Conservation (phyloP, 805 yeast species). For the Saturnispora sanitii region DNA sequence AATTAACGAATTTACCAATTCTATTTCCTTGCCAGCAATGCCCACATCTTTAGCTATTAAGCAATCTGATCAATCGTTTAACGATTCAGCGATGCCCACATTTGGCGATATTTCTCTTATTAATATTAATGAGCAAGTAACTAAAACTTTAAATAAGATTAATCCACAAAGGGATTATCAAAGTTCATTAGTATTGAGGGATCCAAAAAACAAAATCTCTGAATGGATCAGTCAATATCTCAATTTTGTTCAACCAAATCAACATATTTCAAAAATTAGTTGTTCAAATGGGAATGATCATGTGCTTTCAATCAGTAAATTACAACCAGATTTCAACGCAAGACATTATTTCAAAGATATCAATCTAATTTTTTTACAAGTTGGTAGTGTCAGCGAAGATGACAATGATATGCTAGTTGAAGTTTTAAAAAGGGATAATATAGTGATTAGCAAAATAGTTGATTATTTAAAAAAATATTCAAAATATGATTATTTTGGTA, state of each 20-base stretch:
- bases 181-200: slow-evolving; percentile 29
- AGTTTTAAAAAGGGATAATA: slow-evolving; percentile 8
- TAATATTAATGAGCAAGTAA: background rate
- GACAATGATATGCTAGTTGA: background rate
- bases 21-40: slow-evolving; percentile 2
- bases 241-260: slow-evolving; percentile 5
- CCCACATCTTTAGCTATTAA: no score
- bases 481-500: slow-evolving; percentile 4
- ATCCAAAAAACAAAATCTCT: slow-evolving; percentile 22
- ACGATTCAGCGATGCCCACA: background rate
- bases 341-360: slow-evolving; percentile 31
- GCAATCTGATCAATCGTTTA: no score
- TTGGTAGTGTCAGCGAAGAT: slow-evolving; percentile 31
- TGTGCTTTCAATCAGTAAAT: slow-evolving; percentile 29
- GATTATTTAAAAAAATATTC: slow-evolving; percentile 7
- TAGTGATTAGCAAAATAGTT: slow-evolving; percentile 9
- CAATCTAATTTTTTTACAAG: slow-evolving; percentile 40
- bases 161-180: slow-evolving; percentile 3
- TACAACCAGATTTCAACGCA: slow-evolving; percentile 33
- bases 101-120: no score
- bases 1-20: slow-evolving; percentile 18
- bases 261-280: background rate
- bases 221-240: slow-evolving; percentile 18
- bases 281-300: slow-evolving; percentile 3
- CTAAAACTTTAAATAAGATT: slow-evolving; percentile 3